phyloP scores from a whole-genome alignment of 768 basidiomycete genomes.

The Dioszegia hungarica region DNA sequence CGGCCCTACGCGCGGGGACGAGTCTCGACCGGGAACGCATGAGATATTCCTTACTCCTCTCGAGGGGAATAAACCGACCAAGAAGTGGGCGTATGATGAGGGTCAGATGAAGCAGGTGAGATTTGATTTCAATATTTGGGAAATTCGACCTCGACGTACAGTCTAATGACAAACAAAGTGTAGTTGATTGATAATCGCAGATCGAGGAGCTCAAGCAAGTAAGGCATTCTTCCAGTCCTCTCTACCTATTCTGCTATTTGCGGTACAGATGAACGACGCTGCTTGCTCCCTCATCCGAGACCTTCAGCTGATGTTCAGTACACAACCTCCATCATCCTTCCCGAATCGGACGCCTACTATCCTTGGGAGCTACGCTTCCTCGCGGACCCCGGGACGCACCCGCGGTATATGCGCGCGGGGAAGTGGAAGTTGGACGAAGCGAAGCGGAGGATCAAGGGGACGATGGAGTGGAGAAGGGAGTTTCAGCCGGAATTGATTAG shows the following conservation, averaged over 20 bases:
- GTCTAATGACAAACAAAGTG: too few species aligned
- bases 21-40: slow-evolving; percentile 45
- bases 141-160: too few species aligned
- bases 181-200: slow-evolving; percentile 30
- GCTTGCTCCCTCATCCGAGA: too few species aligned
- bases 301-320: slow-evolving; percentile 54
- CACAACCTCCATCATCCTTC: slow-evolving; percentile 61
- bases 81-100: slow-evolving; percentile 61
- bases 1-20: slow-evolving; percentile 5
- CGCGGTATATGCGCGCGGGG: slow-evolving; percentile 76
- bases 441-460: slow-evolving; percentile 69
- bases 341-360: slow-evolving; percentile 65
- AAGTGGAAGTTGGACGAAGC: slow-evolving; percentile 77
- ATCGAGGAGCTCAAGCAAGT: slow-evolving; percentile 64
- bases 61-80: slow-evolving; percentile 54
- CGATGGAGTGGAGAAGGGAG: slow-evolving; percentile 78
- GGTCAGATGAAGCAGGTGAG: slow-evolving; percentile 55
- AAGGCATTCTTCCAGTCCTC: slow-evolving; percentile 16
- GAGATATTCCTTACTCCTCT: slow-evolving; percentile 59
- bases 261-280: too few species aligned
- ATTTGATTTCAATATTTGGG: too few species aligned
- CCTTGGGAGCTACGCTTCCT: slow-evolving; percentile 77
- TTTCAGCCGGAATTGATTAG: slow-evolving; percentile 78
- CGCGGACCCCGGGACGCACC: slow-evolving; percentile 59
- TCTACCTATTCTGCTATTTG: neutral